Conservation (phyloP, 164 flowering plant genomes). For the Umbilicus rupestris region DNA sequence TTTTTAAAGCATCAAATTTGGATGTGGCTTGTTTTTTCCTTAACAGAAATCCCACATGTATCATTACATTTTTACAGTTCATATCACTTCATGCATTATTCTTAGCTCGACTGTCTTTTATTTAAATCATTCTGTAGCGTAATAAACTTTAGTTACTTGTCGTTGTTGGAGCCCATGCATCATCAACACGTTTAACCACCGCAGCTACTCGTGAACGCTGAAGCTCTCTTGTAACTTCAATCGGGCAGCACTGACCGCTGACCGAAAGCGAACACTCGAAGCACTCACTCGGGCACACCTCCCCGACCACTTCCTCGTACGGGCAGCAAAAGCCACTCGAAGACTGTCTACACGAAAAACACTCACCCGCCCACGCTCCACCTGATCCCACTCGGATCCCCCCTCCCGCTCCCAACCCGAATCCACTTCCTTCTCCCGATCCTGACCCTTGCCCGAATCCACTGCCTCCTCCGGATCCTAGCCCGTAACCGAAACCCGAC, state of each 20-base stretch:
- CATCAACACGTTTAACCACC: neutral
- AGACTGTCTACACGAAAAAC: neutral
- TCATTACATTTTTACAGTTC: too few relatives aligned
- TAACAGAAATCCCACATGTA: too few relatives aligned
- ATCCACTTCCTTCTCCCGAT: neutral
- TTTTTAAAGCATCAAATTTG: too few relatives aligned
- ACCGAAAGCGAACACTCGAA: neutral
- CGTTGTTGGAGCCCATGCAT: neutral
- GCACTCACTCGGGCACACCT: neutral
- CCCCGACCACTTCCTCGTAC: neutral
- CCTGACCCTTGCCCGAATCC: too few relatives aligned
- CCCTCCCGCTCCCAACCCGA: neutral
- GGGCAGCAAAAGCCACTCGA: neutral
- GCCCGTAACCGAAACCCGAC: too few relatives aligned
- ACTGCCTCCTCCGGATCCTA: too few relatives aligned
- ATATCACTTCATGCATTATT: too few relatives aligned
- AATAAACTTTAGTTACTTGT: too few relatives aligned
- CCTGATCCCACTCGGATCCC: neutral
- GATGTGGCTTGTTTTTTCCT: too few relatives aligned
- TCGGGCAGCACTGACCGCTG: slow-evolving; percentile 4
- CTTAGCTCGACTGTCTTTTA: too few relatives aligned
- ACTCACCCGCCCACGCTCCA: neutral
- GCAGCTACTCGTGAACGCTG: neutral
- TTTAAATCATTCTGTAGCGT: too few relatives aligned
- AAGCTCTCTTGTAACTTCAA: neutral